Percentiles rank a stretch among this genome's conserved stretches.
Conservation (phyloP, 169 alveolate species). For the Cryptosporidium ryanae region DNA sequence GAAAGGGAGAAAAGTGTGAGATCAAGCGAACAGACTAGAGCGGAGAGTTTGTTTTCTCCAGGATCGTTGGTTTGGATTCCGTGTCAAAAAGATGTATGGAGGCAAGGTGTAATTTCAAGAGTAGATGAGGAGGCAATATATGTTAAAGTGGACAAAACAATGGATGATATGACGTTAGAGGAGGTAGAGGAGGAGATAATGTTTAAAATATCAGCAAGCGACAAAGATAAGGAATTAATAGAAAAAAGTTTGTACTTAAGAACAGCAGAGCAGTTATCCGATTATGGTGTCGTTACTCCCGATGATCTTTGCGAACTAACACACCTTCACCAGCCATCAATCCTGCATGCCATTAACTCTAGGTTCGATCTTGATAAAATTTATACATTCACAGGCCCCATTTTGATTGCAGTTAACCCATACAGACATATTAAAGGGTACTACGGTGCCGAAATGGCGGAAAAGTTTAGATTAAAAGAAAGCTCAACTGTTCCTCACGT, state of each 20-base stretch:
- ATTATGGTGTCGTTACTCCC: slow-evolving; percentile 80
- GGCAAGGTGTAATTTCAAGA: slow-evolving; percentile 56
- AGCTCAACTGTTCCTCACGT: slow-evolving; percentile 90
- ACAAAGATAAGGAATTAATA: background rate
- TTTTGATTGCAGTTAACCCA: slow-evolving; percentile 97
- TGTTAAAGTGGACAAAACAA: slow-evolving; percentile 30
- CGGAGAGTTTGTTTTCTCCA: slow-evolving; percentile 12
- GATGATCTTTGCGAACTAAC: slow-evolving; percentile 89
- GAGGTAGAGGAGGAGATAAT: slow-evolving; percentile 47
- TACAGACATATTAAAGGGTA: slow-evolving; percentile 84
- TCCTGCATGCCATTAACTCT: slow-evolving; percentile 90
- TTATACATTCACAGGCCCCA: slow-evolving; percentile 97
- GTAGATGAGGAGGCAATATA: slow-evolving; percentile 10
- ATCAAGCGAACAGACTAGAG: slow-evolving; percentile 13
- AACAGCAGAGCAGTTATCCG: slow-evolving; percentile 58
- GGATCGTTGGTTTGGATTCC: slow-evolving; percentile 74
- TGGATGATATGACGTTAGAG: slow-evolving; percentile 57
- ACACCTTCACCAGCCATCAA: slow-evolving; percentile 92
- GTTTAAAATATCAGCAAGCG: slow-evolving; percentile 21
- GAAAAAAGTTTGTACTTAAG: slow-evolving; percentile 19
- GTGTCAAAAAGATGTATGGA: slow-evolving; percentile 73
- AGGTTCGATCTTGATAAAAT: slow-evolving; percentile 91
- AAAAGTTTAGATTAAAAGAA: slow-evolving; percentile 22
- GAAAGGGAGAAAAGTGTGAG: background rate
- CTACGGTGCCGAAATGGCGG: slow-evolving; percentile 77